These are phyloP conservation scores for Arthrobotrys musiformis DNA, from an alignment of 2,329 filamentous ascomycete species.

Conservation along the genomic window DNA sequence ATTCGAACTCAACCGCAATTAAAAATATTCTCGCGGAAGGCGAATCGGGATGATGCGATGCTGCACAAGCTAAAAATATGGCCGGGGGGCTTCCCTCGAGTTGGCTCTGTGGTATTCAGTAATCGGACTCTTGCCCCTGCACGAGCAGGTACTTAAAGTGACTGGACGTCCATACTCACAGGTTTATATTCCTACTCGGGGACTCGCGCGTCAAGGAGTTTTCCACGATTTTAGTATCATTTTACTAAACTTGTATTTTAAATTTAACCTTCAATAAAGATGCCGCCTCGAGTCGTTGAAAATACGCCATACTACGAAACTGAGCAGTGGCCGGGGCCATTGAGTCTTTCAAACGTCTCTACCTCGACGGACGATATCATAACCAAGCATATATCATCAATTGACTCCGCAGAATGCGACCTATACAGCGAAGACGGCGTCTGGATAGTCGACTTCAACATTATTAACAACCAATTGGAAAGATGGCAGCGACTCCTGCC, in stretches of 20 bases:
- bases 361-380: constrained; percentile 21
- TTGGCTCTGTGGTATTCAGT: background rate
- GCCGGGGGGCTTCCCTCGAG: background rate
- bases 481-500: constrained; percentile 33
- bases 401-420: constrained; percentile 4
- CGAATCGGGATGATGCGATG: background rate
- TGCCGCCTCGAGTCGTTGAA: background rate
- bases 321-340: background rate
- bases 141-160: background rate
- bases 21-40: background rate
- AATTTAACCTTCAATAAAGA: background rate
- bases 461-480: constrained; percentile 24
- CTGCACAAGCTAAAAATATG: background rate
- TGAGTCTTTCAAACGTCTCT: background rate
- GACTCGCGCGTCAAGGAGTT: background rate
- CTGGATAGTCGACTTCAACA: constrained; percentile 42
- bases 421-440: constrained; percentile 49
- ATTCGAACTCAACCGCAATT: background rate
- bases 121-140: background rate
- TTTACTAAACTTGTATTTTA: background rate
- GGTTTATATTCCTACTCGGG: background rate
- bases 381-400: constrained; percentile 18
- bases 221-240: background rate
- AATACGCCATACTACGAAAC: background rate
- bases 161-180: background rate